A percentile compares a stretch with the other conserved stretches of the same genome.
Evolutionary conservation across 768 basidiomycete genomes (phyloP).

Genomic region (Pisolithus marmoratus): DNA sequence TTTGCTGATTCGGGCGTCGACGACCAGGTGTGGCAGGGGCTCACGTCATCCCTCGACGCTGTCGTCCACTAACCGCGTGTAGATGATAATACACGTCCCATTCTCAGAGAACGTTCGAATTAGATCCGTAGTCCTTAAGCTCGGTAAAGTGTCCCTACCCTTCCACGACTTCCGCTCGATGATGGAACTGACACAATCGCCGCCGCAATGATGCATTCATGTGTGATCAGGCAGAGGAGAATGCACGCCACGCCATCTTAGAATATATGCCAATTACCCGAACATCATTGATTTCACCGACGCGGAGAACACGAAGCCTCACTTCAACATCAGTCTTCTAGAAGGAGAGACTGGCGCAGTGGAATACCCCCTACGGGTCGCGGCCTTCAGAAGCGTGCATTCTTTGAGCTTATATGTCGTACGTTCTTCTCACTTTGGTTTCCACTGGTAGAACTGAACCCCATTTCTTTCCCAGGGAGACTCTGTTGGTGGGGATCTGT

Average conservation of each 20-base stretch:
- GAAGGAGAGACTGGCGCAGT: conserved; percentile 64
- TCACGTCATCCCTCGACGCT: neutral
- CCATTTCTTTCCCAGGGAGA: conserved; percentile 44
- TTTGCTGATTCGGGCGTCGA: conserved; percentile 79
- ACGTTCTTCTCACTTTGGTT: conserved; percentile 27
- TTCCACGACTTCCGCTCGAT: conserved; percentile 3
- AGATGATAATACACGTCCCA: conserved; percentile 80
- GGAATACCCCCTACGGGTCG: conserved; percentile 73
- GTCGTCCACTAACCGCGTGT: conserved; percentile 10
- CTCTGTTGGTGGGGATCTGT: conserved; percentile 56
- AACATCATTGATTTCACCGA: conserved; percentile 76
- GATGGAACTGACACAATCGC: conserved; percentile 6
- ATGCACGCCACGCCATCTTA: conserved; percentile 64
- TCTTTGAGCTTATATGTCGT: conserved; percentile 78
- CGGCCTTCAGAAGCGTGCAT: conserved; percentile 72
- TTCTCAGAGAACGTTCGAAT: conserved; percentile 76
- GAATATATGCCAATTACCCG: conserved; percentile 68
- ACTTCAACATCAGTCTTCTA: conserved; percentile 62
- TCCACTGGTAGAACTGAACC: neutral
- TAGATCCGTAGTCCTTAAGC: conserved; percentile 67
- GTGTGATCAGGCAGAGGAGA: conserved; percentile 65
- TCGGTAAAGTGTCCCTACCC: conserved; percentile 43
- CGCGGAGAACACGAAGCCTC: conserved; percentile 61
- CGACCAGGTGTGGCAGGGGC: conserved; percentile 56
- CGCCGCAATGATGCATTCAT: neutral